A percentile compares a stretch with the other conserved stretches of the same genome.
Conservation (phyloP, 23 red algal species). For the Pyropia haitanensis region DNA sequence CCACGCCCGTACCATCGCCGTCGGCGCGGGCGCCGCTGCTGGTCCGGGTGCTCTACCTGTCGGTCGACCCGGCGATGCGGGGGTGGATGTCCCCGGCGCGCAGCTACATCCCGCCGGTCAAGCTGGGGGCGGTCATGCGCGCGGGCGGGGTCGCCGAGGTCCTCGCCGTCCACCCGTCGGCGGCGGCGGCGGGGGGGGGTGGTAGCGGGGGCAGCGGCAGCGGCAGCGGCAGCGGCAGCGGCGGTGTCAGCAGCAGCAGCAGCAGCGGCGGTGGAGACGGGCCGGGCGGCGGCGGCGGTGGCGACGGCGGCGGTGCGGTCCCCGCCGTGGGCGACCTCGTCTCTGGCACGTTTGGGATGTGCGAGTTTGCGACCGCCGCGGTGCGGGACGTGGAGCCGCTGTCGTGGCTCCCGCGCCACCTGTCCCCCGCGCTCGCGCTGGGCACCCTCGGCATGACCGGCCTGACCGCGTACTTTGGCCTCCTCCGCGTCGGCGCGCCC, state of each 20-base stretch:
- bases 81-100: constrained; percentile 52
- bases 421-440: constrained; percentile 10
- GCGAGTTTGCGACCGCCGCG: constrained; percentile 20
- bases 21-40: background rate
- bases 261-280: no score
- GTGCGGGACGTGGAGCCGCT: constrained; percentile 14
- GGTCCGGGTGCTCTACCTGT: constrained; percentile 44
- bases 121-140: constrained; percentile 45
- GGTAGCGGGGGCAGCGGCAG: no score
- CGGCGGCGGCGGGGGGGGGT: no score
- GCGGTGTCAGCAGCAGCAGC: no score
- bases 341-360: constrained; percentile 43
- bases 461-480: constrained; percentile 69
- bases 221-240: no score
- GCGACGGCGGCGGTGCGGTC: no score
- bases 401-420: constrained; percentile 15
- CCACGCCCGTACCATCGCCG: no score
- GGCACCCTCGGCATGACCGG: constrained; percentile 63
- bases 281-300: no score
- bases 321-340: constrained; percentile 2
- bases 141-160: constrained; percentile 63
- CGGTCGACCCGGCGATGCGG: constrained; percentile 63
- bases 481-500: constrained; percentile 27
- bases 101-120: constrained; percentile 54
- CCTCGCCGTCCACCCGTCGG: background rate